Evolutionary conservation across 2,329 filamentous ascomycete genomes (phyloP), one percentile per base, ranked within the genome.

Genomic region (Iodosphaeria phyllophila): DNA sequence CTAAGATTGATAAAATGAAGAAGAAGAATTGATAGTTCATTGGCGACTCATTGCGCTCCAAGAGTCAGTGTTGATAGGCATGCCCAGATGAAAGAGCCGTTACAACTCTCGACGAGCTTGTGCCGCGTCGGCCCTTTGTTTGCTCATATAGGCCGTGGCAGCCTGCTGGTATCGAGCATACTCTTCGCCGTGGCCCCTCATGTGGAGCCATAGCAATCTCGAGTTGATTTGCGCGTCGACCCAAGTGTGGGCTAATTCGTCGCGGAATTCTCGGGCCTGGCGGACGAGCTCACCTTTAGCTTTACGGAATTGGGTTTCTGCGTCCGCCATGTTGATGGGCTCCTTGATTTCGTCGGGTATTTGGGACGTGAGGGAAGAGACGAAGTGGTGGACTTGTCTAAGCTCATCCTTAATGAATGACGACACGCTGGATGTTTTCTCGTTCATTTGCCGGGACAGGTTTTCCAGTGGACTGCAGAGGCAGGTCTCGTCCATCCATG

Each of bases 121-220:
- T n/a, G n/a, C n/a, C n/a, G n/a, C n/a, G n/a, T n/a, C n/a, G n/a
- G n/a, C n/a, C n/a, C n/a, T n/a, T n/a, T n/a, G n/a, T n/a, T n/a
- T n/a, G n/a, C n/a, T n/a, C n/a, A n/a, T n/a, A 30, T 53, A 56
- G 1, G 35, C 32, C 24, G 49, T 48, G 7, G 64, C 65, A 32
- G 62, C 63, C 25, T 40, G 43, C 28, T 51, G 35, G 31, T 67
- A 68, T 3, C 46, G 47, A 3, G 47, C 39, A 25, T 56, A 48
- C 34, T 64, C 58, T 10, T 56, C 49, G 3, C 37, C 41, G 35
- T 56, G 59, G 12, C 61, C 60, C 25, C 54, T 60, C 16, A 65
- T 24, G 39, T 55, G 60, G 24, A 72, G 46, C 63, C 64, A 71
- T 47, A 58, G 53, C 16, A 69, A 49, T 40, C 58, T 65, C 9